Conservation (phyloP, 306 rosid genomes). For the Pachyrhizus erosus region DNA sequence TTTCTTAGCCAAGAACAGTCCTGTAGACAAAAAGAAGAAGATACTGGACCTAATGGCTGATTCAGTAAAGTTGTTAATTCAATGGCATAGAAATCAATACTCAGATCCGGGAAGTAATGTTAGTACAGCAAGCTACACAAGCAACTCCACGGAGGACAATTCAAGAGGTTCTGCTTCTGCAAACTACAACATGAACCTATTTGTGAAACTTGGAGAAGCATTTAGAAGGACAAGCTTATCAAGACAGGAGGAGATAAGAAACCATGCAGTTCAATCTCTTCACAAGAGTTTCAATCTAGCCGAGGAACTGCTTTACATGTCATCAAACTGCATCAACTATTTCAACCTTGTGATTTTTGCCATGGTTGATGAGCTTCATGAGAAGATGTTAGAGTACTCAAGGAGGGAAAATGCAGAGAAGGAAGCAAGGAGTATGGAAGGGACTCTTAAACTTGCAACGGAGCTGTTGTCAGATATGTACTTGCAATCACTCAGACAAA, state of each 20-base stretch:
- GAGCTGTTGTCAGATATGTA: constrained; percentile 75
- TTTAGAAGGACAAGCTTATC: constrained; percentile 78
- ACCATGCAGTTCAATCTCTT: constrained; percentile 78
- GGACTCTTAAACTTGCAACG: constrained; percentile 78
- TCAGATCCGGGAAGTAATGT: constrained; percentile 63
- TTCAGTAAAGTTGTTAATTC: constrained; percentile 65
- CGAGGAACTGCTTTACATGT: constrained; percentile 64
- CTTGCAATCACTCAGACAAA: constrained; percentile 65
- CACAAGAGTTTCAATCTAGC: constrained; percentile 69
- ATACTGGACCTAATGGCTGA: constrained; percentile 69
- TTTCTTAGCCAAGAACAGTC: constrained; percentile 81
- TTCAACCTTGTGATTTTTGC: constrained; percentile 81
- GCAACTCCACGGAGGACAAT: constrained; percentile 66
- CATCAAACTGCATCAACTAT: constrained; percentile 67
- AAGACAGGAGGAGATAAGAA: constrained; percentile 86
- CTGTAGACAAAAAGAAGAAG: constrained; percentile 75
- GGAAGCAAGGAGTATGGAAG: constrained; percentile 95
- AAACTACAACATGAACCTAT: constrained; percentile 62
- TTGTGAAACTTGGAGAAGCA: constrained; percentile 85
- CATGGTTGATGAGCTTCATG: constrained; percentile 92
- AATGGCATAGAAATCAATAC: constrained; percentile 66
- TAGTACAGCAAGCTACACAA: constrained; percentile 58
- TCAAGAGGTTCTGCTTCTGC: constrained; percentile 50
- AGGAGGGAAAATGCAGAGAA: constrained; percentile 83
- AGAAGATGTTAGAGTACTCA: constrained; percentile 92